Base-by-base conservation (phyloP, 2,329 filamentous ascomycete species). In the Zymoseptoria crescenta region DNA sequence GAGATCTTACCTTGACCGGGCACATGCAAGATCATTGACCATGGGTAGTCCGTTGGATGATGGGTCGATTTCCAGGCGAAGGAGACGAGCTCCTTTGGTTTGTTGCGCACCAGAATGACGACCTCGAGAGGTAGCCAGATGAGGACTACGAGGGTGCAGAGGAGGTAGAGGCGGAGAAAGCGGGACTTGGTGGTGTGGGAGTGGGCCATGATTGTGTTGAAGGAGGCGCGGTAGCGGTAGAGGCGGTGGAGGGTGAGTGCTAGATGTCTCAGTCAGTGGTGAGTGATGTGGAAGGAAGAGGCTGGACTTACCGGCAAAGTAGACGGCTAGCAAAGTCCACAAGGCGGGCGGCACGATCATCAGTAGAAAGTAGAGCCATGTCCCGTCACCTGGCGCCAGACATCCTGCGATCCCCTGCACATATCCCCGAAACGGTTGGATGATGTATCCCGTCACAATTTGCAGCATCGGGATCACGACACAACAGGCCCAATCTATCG, bases 321-420 rank as follows among this genome's bases (percentile, higher is more conserved):
- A 83, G 2, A 74, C 73, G 24, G 77, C 81, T 9, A 83, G 68
- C 0, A 82, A 57, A 19, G 79, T 80, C 57, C 85, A 78, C 9
- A 86, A 67, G 0, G 80, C 71, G 2, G 80, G 80, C 80, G 84
- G 87, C 16, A 84, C 76, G 59, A 76, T 76, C 20, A 80, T 73
- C 45, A 88, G 69, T 0, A 80, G 72, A 6, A 86, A 68, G 55
- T 76, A 81, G 1, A 78, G 74, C 85, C 84, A 88, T 64, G 80
- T 85, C 27, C 75, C 70, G 68, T 83, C 80, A 49, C 80, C 77
- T 30, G 77, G 72, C 27, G 80, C 74, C 48, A 76, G 74, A 68
- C 87, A 89, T 1, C 86, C 86, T 16, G 78, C 76, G 52, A 87
- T 81, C 4, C 80, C 77, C 56, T 76, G 76, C 51, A 89, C 76